Conservation (phyloP, 805 yeast genomes). For the Saccharomycopsis sp. region DNA sequence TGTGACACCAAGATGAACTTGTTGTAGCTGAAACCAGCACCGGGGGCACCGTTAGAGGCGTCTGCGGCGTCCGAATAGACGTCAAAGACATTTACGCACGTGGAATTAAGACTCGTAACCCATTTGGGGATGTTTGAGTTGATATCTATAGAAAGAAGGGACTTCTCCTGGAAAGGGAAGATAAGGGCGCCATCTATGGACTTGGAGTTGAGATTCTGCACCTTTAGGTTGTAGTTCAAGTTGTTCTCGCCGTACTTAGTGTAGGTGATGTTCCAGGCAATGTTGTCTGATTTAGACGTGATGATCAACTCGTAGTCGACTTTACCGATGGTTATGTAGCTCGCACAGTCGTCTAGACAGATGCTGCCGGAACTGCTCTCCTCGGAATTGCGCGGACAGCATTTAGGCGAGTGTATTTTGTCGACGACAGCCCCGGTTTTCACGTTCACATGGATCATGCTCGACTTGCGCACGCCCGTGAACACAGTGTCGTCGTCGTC, state of each 20-base stretch:
- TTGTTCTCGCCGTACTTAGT: slow-evolving; percentile 91
- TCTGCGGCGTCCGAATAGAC: slow-evolving; percentile 35
- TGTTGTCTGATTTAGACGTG: slow-evolving; percentile 55
- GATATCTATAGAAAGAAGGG: slow-evolving; percentile 69
- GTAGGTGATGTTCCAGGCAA: slow-evolving; percentile 76
- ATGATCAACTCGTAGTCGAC: slow-evolving; percentile 69
- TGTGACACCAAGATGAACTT: slow-evolving; percentile 59
- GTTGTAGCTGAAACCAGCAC: slow-evolving; percentile 13
- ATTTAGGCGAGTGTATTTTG: neutral
- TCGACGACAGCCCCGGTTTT: slow-evolving; percentile 61
- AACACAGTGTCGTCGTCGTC: slow-evolving; percentile 74
- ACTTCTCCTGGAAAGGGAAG: slow-evolving; percentile 77
- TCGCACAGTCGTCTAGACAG: slow-evolving; percentile 25
- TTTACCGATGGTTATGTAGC: slow-evolving; percentile 55
- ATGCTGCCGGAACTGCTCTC: slow-evolving; percentile 11
- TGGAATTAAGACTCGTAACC: slow-evolving; percentile 67
- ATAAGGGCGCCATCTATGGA: slow-evolving; percentile 72
- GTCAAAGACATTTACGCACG: slow-evolving; percentile 76
- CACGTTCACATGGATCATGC: slow-evolving; percentile 68
- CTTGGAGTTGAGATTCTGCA: slow-evolving; percentile 39
- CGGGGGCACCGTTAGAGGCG: slow-evolving; percentile 15
- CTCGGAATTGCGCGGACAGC: slow-evolving; percentile 21
- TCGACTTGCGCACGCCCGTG: slow-evolving; percentile 76
- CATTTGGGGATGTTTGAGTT: slow-evolving; percentile 69
- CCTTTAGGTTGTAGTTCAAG: slow-evolving; percentile 45